A percentile compares a stretch with the other conserved stretches of the same genome.
Evolutionary conservation across 441 rosid genomes (phyloP).

Genomic region (Francoa sonchifolia): DNA sequence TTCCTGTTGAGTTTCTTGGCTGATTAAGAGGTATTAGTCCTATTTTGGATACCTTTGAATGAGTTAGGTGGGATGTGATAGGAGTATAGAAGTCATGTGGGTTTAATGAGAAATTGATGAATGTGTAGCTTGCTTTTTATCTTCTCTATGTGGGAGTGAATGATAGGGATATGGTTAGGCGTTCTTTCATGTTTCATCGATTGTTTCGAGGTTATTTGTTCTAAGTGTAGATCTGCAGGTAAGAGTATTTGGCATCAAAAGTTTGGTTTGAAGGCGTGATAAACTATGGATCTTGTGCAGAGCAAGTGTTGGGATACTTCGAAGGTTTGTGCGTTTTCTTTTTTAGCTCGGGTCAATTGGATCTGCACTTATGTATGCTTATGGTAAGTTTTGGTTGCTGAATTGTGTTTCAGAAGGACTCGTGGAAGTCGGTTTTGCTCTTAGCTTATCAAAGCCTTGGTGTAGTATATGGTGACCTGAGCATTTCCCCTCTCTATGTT

Average conservation of each 20-base stretch:
- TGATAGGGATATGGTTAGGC: constrained; percentile 15
- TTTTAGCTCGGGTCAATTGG: constrained; percentile 9
- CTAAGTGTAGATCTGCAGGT: constrained; percentile 27
- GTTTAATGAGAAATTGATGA: constrained; percentile 20
- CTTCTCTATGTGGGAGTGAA: constrained; percentile 15
- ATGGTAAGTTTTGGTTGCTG: constrained; percentile 7
- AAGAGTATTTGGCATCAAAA: constrained; percentile 10
- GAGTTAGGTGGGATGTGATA: constrained; percentile 27
- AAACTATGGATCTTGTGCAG: constrained; percentile 50
- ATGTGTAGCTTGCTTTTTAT: constrained; percentile 33
- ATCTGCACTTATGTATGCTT: constrained; percentile 7
- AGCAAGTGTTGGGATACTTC: constrained; percentile 50
- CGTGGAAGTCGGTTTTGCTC: constrained; percentile 64
- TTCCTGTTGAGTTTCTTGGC: constrained; percentile 7
- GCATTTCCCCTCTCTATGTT: constrained; percentile 90
- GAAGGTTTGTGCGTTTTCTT: constrained; percentile 39
- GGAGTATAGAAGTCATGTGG: constrained; percentile 32
- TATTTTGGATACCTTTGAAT: too few relatives aligned
- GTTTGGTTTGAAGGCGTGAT: constrained; percentile 13
- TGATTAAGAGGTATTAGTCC: constrained; percentile 17
- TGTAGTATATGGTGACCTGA: constrained; percentile 87
- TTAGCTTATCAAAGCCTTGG: constrained; percentile 95
- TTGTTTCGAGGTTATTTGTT: too few relatives aligned
- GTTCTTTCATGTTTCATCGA: constrained; percentile 14
- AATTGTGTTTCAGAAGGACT: constrained; percentile 47